phyloP scores from a whole-genome alignment of 2,329 filamentous ascomycete species.

The Aspergillus ustus region DNA sequence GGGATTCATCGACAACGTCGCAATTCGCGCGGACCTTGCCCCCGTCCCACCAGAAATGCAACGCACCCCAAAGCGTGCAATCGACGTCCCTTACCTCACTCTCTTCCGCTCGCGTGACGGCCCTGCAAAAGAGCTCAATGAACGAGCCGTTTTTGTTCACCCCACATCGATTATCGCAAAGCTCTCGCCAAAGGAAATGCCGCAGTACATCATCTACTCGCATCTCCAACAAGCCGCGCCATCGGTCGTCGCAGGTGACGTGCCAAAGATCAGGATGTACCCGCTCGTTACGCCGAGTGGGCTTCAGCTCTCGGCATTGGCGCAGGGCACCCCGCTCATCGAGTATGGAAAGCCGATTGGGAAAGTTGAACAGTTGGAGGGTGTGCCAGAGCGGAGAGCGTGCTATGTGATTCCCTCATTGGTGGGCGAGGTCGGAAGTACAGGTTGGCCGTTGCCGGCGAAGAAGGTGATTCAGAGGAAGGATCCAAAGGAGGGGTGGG shows the following conservation, averaged over 20 bases:
- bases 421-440: conserved; percentile 67
- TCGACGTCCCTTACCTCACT: conserved; percentile 89
- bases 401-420: conserved; percentile 84
- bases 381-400: conserved; percentile 63
- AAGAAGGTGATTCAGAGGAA: conserved; percentile 82
- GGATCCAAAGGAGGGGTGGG: conserved; percentile 74
- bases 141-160: conserved; percentile 82
- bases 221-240: conserved; percentile 74
- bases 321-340: conserved; percentile 82
- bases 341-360: conserved; percentile 90
- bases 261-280: conserved; percentile 81
- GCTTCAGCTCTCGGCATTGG: conserved; percentile 75
- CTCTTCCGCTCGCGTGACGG: conserved; percentile 70
- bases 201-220: conserved; percentile 84
- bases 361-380: conserved; percentile 64
- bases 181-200: conserved; percentile 72
- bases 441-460: conserved; percentile 85
- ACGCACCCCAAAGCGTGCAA: conserved; percentile 78
- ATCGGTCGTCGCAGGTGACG: conserved; percentile 59
- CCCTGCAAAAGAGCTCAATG: conserved; percentile 51
- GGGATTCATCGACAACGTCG: conserved; percentile 92
- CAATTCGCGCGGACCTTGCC: conserved; percentile 86
- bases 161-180: conserved; percentile 80
- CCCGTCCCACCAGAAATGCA: conserved; percentile 70
- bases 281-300: conserved; percentile 79